phyloP scores from a whole-genome alignment of 345 rosid genomes.

The Corchorus capsularis region DNA sequence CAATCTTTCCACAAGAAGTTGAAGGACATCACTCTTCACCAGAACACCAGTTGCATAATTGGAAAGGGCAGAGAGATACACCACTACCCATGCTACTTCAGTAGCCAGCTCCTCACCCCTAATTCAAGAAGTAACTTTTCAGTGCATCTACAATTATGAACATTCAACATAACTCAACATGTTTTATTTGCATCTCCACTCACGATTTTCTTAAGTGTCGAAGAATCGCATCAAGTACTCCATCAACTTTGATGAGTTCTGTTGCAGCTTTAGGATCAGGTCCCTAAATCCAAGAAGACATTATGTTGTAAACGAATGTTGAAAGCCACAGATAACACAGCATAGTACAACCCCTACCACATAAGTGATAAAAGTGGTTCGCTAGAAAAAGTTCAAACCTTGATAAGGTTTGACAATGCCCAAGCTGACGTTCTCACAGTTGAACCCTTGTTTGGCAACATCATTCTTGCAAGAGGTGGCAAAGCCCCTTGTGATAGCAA shows the following conservation, averaged over 20 bases:
- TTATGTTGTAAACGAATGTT: conserved; percentile 35
- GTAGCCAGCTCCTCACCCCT: conserved; percentile 93
- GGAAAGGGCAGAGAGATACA: conserved; percentile 96
- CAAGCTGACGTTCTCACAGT: conserved; percentile 96
- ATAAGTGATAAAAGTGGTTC: conserved; percentile 6
- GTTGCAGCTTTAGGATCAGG: conserved; percentile 87
- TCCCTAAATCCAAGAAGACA: conserved; percentile 59
- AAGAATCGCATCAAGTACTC: conserved; percentile 74
- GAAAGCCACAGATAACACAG: conserved; percentile 1
- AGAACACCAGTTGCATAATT: conserved; percentile 69
- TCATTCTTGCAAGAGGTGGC: conserved; percentile 91
- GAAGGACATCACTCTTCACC: conserved; percentile 71
- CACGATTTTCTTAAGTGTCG: conserved; percentile 83
- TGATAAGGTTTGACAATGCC: conserved; percentile 95
- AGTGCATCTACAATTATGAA: background rate
- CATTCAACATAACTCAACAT: background rate
- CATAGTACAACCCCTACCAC: background rate
- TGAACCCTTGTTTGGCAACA: conserved; percentile 89
- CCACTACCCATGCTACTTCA: conserved; percentile 96
- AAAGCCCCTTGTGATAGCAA: conserved; percentile 92
- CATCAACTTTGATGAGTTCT: conserved; percentile 75
- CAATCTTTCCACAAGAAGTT: conserved; percentile 78
- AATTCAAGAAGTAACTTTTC: conserved; percentile 20
- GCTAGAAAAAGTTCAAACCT: conserved; percentile 48
- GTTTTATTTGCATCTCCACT: conserved; percentile 35